phyloP scores from a whole-genome alignment of 2,329 filamentous ascomycete genomes.

The Fusarium siculi region DNA sequence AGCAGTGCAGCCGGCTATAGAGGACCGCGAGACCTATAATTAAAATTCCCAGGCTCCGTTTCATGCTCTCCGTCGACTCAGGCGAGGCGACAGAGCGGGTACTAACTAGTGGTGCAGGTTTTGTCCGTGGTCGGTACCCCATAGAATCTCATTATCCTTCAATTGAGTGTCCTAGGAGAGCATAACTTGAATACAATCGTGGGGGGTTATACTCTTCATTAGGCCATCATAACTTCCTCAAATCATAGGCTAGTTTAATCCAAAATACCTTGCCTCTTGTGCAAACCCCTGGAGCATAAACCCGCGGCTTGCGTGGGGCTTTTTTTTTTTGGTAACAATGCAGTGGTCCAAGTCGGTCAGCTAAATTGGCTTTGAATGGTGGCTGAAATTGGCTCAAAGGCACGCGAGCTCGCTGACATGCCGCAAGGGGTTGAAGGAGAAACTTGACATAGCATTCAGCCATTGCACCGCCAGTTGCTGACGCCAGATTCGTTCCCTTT shows the following conservation, averaged over 20 bases:
- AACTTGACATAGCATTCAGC: conserved; percentile 11
- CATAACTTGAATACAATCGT: background rate
- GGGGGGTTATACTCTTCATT: background rate
- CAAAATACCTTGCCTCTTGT: background rate
- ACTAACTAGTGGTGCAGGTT: conserved; percentile 4
- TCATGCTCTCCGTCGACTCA: conserved; percentile 29
- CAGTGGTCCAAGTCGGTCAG: conserved; percentile 21
- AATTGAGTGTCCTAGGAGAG: background rate
- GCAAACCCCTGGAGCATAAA: background rate
- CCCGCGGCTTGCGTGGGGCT: conserved; percentile 28
- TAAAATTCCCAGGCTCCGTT: conserved; percentile 40
- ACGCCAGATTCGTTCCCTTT: background rate
- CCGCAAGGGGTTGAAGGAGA: background rate
- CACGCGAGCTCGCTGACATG: conserved; percentile 30
- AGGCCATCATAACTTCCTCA: background rate
- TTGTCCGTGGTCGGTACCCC: background rate
- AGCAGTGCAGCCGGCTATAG: background rate
- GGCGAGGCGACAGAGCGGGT: conserved; percentile 32
- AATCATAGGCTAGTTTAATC: background rate
- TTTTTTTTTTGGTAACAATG: background rate
- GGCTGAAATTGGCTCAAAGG: conserved; percentile 33
- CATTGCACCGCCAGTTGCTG: conserved; percentile 22
- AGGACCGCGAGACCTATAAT: conserved; percentile 30
- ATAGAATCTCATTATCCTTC: background rate
- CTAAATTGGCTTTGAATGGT: conserved; percentile 18